A percentile compares a stretch with the other conserved stretches of the same genome.
These are phyloP conservation scores for Echites panduratus DNA, from an alignment of 257 asterid species.

Conservation along the genomic window DNA sequence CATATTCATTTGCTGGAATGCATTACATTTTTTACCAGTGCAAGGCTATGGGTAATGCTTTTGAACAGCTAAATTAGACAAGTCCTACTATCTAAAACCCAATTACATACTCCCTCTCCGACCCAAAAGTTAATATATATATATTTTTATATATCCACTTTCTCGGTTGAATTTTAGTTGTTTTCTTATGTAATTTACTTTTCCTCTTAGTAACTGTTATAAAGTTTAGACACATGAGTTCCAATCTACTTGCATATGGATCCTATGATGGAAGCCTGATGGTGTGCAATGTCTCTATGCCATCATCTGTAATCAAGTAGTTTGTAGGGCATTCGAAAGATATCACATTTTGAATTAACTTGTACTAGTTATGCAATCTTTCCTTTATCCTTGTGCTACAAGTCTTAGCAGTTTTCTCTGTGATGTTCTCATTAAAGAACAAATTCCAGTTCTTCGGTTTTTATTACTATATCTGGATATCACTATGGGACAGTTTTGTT, in stretches of 20 bases:
- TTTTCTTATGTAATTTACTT: conserved; percentile 20
- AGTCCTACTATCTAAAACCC: background rate
- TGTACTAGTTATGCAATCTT: conserved; percentile 41
- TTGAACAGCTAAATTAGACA: conserved; percentile 15
- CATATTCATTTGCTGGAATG: conserved; percentile 98
- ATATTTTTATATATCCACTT: background rate
- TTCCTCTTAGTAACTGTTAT: conserved; percentile 65
- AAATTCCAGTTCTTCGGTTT: background rate
- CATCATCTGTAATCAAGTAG: conserved; percentile 67
- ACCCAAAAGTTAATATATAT: background rate
- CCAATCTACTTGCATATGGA: conserved; percentile 96
- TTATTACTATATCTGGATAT: background rate
- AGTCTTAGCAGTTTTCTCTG: conserved; percentile 1
- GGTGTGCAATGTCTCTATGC: conserved; percentile 65
- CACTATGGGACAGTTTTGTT: background rate
- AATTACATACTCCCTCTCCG: background rate
- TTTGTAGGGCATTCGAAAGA: conserved; percentile 92
- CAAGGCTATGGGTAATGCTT: conserved; percentile 91
- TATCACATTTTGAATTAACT: conserved; percentile 88
- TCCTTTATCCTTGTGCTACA: conserved; percentile 17
- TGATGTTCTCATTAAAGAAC: background rate
- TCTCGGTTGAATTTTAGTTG: conserved; percentile 7
- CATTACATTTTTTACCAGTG: conserved; percentile 96
- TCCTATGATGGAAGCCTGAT: conserved; percentile 94
- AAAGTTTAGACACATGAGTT: conserved; percentile 94